phyloP scores from a whole-genome alignment of 192 early-diverging fungal genomes.

The Rhizophagus clarus region DNA sequence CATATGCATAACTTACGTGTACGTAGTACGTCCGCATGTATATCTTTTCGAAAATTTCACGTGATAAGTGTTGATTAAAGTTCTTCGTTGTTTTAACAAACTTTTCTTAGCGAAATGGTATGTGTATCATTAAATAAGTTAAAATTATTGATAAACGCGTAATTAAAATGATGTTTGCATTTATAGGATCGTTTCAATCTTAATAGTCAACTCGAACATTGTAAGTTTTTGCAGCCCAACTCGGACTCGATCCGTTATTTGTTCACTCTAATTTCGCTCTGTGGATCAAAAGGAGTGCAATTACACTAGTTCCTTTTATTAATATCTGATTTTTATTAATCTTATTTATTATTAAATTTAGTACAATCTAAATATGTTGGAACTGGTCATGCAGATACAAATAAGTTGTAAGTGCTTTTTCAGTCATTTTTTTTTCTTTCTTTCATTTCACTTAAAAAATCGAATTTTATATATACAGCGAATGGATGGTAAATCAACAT shows the following conservation, averaged over 20 bases:
- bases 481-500: conserved; percentile 86
- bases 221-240: conserved; percentile 42
- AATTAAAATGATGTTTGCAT: not conserved
- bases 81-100: no score
- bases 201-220: conserved; percentile 81
- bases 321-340: not conserved
- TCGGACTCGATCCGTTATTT: no score
- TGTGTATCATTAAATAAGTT: no score
- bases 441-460: not conserved
- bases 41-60: no score
- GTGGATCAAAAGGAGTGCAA: no score
- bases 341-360: conserved; percentile 22
- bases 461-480: conserved; percentile 51
- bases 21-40: no score
- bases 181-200: conserved; percentile 66
- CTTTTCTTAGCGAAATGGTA: no score
- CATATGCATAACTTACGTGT: not conserved
- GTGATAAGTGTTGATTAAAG: no score
- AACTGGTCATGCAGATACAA: conserved; percentile 90
- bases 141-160: not conserved
- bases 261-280: no score
- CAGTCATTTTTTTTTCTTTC: not conserved
- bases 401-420: conserved; percentile 70
- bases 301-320: no score
- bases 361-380: conserved; percentile 88